A percentile compares a stretch with the other conserved stretches of the same genome.
These are phyloP conservation scores for Botrytis hyacinthi DNA, from an alignment of 2,329 filamentous ascomycete genomes.

Conservation along the genomic window DNA sequence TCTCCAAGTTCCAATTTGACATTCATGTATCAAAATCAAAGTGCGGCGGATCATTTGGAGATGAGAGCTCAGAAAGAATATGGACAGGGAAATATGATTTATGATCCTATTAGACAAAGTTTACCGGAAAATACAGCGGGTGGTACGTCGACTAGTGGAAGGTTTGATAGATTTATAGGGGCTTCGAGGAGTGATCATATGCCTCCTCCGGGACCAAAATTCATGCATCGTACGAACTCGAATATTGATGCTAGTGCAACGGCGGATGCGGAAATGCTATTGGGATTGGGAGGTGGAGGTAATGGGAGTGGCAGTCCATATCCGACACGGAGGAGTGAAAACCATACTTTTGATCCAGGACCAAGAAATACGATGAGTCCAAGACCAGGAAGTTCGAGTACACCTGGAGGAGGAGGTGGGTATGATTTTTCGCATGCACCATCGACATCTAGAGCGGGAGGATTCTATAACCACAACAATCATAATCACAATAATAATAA, in stretches of 20 bases:
- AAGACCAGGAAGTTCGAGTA: neutral
- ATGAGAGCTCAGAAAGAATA: conserved; percentile 41
- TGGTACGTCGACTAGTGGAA: conserved; percentile 45
- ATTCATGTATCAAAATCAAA: conserved; percentile 59
- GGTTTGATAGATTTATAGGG: conserved; percentile 29
- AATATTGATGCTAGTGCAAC: conserved; percentile 41
- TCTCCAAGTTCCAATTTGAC: conserved; percentile 82
- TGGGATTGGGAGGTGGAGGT: conserved; percentile 44
- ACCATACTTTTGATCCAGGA: conserved; percentile 23
- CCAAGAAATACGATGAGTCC: conserved; percentile 20
- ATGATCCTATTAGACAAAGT: conserved; percentile 58
- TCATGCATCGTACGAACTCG: conserved; percentile 34
- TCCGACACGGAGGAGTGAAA: conserved; percentile 22
- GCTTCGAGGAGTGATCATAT: conserved; percentile 43
- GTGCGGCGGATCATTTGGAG: conserved; percentile 24
- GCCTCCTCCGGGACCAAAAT: conserved; percentile 38
- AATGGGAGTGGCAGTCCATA: conserved; percentile 42
- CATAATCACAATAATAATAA: conserved; percentile 2
- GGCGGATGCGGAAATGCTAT: conserved; percentile 47
- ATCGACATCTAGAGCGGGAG: neutral
- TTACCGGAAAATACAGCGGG: conserved; percentile 47
- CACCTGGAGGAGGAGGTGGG: neutral
- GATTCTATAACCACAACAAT: conserved; percentile 6
- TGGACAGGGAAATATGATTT: conserved; percentile 57
- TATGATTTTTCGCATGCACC: neutral